These are phyloP conservation scores for Colletotrichum sp. DNA, from an alignment of 2,329 filamentous ascomycete species.

Conservation along the genomic window DNA sequence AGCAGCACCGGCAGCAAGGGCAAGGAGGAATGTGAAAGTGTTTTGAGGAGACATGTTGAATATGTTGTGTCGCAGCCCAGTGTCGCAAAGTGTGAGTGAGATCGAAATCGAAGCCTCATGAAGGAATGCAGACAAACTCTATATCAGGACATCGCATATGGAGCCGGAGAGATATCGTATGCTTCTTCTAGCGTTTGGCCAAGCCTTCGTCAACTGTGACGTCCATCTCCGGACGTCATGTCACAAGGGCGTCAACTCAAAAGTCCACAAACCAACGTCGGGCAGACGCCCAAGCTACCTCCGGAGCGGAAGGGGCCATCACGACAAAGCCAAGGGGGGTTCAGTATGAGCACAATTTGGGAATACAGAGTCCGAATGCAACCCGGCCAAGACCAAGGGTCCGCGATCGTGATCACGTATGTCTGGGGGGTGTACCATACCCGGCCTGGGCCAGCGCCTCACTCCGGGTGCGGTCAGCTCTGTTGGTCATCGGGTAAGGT, in stretches of 20 bases:
- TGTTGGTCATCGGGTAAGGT: not conserved
- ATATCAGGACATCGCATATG: slow-evolving; percentile 6
- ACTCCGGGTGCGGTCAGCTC: not conserved
- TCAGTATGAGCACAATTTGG: not conserved
- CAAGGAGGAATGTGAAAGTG: slow-evolving; percentile 3
- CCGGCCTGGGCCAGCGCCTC: not conserved
- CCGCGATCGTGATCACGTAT: not conserved
- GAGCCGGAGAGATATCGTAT: not conserved
- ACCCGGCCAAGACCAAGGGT: not conserved
- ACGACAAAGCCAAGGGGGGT: not conserved
- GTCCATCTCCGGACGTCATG: slow-evolving; percentile 16
- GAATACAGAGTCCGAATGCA: not conserved
- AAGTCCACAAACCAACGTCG: not conserved
- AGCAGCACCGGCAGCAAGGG: slow-evolving; percentile 1
- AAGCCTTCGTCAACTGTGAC: not conserved
- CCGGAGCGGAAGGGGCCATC: not conserved
- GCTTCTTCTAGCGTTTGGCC: not conserved
- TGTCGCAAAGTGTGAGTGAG: not conserved
- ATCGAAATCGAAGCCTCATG: not conserved
- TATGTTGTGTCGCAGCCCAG: not conserved
- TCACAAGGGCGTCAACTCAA: slow-evolving; percentile 10
- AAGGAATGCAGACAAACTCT: slow-evolving; percentile 21
- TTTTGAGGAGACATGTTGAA: not conserved
- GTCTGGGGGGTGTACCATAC: not conserved
- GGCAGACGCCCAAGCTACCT: not conserved